Evolutionary conservation across 2,329 filamentous ascomycete species (phyloP), one percentile per base, ranked within the genome.

Genomic region (Thielaviopsis populi): DNA sequence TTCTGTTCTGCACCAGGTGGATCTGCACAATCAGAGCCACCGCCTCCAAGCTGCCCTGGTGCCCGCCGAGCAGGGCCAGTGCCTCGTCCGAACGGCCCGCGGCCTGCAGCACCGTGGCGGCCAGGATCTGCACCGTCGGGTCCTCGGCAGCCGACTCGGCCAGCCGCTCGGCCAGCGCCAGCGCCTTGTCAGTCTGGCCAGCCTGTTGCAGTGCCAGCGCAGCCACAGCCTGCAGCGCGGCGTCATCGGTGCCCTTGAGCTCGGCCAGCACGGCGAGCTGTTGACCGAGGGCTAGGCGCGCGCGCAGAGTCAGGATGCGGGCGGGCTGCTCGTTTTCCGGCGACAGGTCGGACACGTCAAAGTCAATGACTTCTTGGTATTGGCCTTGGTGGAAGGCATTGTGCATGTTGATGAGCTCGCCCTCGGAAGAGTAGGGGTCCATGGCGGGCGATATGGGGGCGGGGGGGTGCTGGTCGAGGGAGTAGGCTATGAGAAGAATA

Each of bases 21-120:
- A 97, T 95, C 74, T 99, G 92, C 37, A 91, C 85, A 68, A 94
- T 91, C 67, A 97, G 77, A 54, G 91, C 87, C 62, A 96, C 89
- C 63, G 89, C 87, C 69, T 86, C 83, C 66, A 86, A 82, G 72
- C 83, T 95, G 65, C 89, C 90, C 72, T 95, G 87, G 73, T 97
- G 92, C 74, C 89, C 85, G 56, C 82, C 82, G 69, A 97, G 76
- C 67, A 97, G 75, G 56, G 84, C 81, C 66, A 97, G 75, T 15
- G 94, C 94, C 73, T 92, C 88, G 67, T 96, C 91, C n/a, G 84
- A 83, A 77, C 88, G 87, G 33, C 87, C 91, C 24, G 84, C 85
- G 22, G 83, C 83, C 71, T 92, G 88, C 67, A 97, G 77, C 59
- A 97, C 83, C 0, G 85, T 92, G n/a, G 87, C 91, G 33, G 82